Evolutionary conservation across 106 monocot species (phyloP), one percentile per base, ranked within the genome.

Genomic region (Hemerocallis citrina): DNA sequence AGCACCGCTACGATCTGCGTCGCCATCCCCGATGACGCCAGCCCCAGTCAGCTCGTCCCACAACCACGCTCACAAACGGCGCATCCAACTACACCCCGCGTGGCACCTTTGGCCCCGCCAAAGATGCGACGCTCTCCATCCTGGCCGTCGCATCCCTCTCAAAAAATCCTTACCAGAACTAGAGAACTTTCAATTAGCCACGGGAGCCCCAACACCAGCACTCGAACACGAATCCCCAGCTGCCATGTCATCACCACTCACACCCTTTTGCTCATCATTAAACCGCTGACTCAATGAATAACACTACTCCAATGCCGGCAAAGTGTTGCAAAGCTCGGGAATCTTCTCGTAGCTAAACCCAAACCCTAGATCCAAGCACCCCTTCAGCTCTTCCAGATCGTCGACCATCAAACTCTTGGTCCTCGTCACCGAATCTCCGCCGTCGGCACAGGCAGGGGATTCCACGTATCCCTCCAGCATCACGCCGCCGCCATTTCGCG

Each of bases 271-370:
- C 63, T 70, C 59, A 11, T 75, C 71, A 24, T 65, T 58, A 8
- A 65, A 55, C 39, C 66, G 38, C 67, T 80, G 74, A 48, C 65
- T 61, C 65, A 80, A 61, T 24, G 80, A 80, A 52, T 80, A 81
- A 68, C 75, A 81, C 12, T 75, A 63, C 64, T 81, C 81, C 4
- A 81, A 68, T 0, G 81, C 81, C 10, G 80, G 80, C 11, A 80
- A 56, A 0, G 80, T 80, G 60, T 44, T 62, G 62, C 80, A 80
- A 33, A 80, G 81, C 67, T 72, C 81, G 13, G 75, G 75, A 15
- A 81, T 81, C 68, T 72, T 75, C n/a, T 81, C 81, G 61, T 81
- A 81, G 62, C 64, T 81, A 64, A 81, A 81, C 0, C 81, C 81
- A 27, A 81, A 81, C 27, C 81, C 81, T 9, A 81, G 64, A 55